Base-by-base conservation (phyloP, 225 moss, liverwort and hornwort genomes). In the Lunularia cruciata region DNA sequence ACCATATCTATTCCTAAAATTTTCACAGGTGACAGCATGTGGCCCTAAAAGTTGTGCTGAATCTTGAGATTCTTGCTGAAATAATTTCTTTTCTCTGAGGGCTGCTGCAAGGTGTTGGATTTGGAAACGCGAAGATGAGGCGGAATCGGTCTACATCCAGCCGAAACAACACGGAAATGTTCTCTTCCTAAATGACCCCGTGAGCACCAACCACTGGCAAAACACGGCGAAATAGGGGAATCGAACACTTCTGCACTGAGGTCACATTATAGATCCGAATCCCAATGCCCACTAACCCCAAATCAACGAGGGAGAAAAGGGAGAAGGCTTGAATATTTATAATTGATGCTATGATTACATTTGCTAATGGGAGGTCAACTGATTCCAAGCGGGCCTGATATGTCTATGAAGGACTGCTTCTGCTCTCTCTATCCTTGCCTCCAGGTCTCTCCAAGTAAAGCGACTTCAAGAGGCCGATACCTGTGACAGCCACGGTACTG, bases 381-480 rank as follows among this genome's bases (percentile, higher is more conserved):
- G 75, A 75, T 48, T 48, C 60, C 60, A 68, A 30, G 28, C 43
- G 73, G 67, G 63, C 62, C 60, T 54, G 42, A 63, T 61, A 42
- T 55, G 35, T 71, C 45, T 61, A 37, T 68, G 61, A 31, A 64
- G 55, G 52, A 52, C 62, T 52, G 67, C 39, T 68, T 59, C 55
- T 69, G 63, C 52, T 69, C 62, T 75, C 74, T 74, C 73, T 49
- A 67, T 82, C 77, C 78, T 62, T 75, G 72, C 78, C 78, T 75
- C 78, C 78, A 78, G 56, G 68, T 78, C 72, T 78, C 82, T 78
- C 78, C 82, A 60, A 83, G 75, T 83, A 83, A 70, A 73, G 82
- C 82, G 58, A 78, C 77, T 78, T 83, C 82, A 83, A 83, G 82
- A 72, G 82, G 82, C 71, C 82, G 82, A 78, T 83, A 83, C 82